Evolutionary conservation across 1,284 basidiomycete genomes (phyloP).

Genomic region (Takashimella tepidaria): DNA sequence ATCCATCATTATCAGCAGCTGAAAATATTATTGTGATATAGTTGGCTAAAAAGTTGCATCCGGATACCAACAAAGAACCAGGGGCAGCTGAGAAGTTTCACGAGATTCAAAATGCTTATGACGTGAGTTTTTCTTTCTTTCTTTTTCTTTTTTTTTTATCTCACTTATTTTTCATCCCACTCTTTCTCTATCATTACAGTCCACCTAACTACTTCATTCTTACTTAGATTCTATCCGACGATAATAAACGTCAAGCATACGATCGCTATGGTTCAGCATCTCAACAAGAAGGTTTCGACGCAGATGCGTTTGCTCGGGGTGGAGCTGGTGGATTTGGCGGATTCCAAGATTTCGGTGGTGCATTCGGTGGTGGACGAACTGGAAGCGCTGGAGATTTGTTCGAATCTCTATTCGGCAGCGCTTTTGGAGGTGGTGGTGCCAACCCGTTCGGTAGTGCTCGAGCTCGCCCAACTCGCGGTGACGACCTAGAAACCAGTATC

Average conservation of each 20-base stretch:
- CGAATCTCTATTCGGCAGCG: conserved; percentile 76
- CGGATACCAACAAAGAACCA: conserved; percentile 93
- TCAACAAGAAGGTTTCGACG: conserved; percentile 88
- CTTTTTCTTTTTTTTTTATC: not conserved
- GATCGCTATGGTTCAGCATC: conserved; percentile 94
- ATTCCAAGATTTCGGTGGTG: conserved; percentile 62
- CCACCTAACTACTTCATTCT: too few species aligned
- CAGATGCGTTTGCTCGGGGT: conserved; percentile 63
- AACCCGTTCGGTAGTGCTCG: conserved; percentile 41
- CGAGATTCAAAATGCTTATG: conserved; percentile 96
- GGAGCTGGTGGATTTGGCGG: conserved; percentile 63
- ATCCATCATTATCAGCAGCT: too few species aligned
- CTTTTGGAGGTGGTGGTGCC: conserved; percentile 45
- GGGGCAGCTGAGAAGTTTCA: conserved; percentile 88
- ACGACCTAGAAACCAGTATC: conserved; percentile 75
- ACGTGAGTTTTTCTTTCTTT: conserved; percentile 69
- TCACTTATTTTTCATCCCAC: too few species aligned
- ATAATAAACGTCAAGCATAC: conserved; percentile 86
- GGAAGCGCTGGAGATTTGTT: conserved; percentile 65
- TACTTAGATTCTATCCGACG: conserved; percentile 78
- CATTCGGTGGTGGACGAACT: conserved; percentile 58
- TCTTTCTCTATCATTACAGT: too few species aligned
- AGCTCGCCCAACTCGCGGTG: conserved; percentile 60
- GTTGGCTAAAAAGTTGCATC: conserved; percentile 97
- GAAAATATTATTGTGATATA: conserved; percentile 46